Evolutionary conservation across 768 basidiomycete genomes (phyloP), one percentile per base, ranked within the genome.

Genomic region (Mrakia blollopis): DNA sequence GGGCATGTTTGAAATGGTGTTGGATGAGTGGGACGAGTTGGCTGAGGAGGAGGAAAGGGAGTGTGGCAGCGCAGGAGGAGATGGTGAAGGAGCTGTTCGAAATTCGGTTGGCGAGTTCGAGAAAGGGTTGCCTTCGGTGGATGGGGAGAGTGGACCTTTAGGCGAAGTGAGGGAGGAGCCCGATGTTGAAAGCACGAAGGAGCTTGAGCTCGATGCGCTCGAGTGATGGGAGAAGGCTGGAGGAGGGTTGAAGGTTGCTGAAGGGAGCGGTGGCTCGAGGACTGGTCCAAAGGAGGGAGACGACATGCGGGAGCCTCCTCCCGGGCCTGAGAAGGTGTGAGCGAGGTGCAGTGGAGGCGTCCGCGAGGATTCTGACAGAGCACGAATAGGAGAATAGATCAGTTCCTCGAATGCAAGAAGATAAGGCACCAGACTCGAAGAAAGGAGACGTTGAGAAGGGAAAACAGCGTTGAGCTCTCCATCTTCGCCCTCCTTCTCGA

Each of bases 181-280:
- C 35, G 30, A 32, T 10, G 35, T 10, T 2, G 50, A 9, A 44
- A 60, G 25, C 21, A 54, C 14, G 72, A 72, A 57, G n/a, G 72
- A 41, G 35, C 21, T 14, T 8, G 39, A 68, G 23, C 65, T 68
- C 4, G 65, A 37, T 25, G 65, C 10, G 65, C 65, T 68, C 65
- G 65, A 68, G 65, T 37, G 65, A 39, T 68, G 65, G 37, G 35
- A 37, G 65, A 68, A 39, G 65, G 62, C 30, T 37, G 62, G 30
- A 32, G 62, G 62, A 8, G 62, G 62, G 35, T 63, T 63, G 62
- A 68, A 68, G 35, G 65, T 41, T 21, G 65, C 65, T 11, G 65
- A 68, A 3, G 65, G 65, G 23, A 68, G 65, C 6, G 65, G 65
- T 39, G 37, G 65, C n/a, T n/a, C 65, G 13, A 25, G 65, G 6